Evolutionary conservation across 345 rosid genomes (phyloP).

Genomic region (Nasturtium officinale): DNA sequence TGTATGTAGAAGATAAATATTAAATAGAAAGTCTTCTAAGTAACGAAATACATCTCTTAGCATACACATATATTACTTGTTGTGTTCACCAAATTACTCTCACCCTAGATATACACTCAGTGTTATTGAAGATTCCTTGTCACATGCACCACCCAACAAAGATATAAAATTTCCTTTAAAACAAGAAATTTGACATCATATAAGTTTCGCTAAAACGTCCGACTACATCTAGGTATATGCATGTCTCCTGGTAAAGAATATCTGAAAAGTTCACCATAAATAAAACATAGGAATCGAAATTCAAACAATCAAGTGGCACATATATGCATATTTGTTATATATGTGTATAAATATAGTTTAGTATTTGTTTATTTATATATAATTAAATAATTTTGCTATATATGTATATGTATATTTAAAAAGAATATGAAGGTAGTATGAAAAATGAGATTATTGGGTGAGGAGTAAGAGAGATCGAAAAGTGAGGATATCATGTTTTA

Average conservation of each 20-base stretch:
- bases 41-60: conserved; percentile 1
- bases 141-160: conserved; percentile 28
- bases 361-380: background rate
- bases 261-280: background rate
- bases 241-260: background rate
- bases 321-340: background rate
- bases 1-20: conserved; percentile 14
- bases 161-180: background rate
- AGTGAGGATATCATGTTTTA: conserved; percentile 39
- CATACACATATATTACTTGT: background rate
- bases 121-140: conserved; percentile 32
- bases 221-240: background rate
- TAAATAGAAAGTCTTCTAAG: conserved; percentile 13
- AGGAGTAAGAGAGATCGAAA: conserved; percentile 14
- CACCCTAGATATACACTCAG: background rate
- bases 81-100: conserved; percentile 21
- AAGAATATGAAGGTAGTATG: background rate
- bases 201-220: conserved; percentile 12
- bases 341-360: background rate
- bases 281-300: background rate
- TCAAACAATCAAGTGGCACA: background rate
- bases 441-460: conserved; percentile 29
- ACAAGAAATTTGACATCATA: background rate
- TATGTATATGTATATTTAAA: background rate
- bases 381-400: background rate